A percentile compares a stretch with the other conserved stretches of the same genome.
These are phyloP conservation scores for Trebouxia sp. DNA, from an alignment of 139 green algal species.

Conservation along the genomic window DNA sequence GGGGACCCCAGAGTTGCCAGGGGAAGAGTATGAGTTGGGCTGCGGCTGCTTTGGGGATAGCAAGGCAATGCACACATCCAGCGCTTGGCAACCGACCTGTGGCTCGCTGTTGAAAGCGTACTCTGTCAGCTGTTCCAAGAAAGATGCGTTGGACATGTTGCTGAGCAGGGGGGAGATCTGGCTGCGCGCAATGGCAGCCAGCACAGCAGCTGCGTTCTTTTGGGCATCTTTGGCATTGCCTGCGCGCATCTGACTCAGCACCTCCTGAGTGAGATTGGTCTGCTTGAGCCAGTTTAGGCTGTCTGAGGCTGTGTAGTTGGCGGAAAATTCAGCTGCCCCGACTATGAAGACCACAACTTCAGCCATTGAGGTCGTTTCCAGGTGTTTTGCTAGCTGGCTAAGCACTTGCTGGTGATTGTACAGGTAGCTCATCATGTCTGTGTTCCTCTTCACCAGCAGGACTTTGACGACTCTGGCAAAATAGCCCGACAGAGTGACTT, in stretches of 20 bases:
- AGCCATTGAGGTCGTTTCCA: constrained; percentile 82
- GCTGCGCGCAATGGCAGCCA: constrained; percentile 60
- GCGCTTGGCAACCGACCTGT: constrained; percentile 53
- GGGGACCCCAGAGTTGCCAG: not conserved
- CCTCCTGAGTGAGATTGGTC: constrained; percentile 68
- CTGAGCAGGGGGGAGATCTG: constrained; percentile 70
- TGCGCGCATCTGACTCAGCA: constrained; percentile 63
- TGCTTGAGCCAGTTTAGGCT: constrained; percentile 73
- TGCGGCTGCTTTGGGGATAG: constrained; percentile 60
- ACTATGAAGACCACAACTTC: constrained; percentile 81
- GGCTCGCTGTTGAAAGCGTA: constrained; percentile 34
- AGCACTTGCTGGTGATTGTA: constrained; percentile 50
- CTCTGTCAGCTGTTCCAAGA: constrained; percentile 47
- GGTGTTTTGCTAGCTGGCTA: constrained; percentile 60
- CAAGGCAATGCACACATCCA: constrained; percentile 84
- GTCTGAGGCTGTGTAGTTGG: not conserved
- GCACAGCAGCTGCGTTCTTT: constrained; percentile 80
- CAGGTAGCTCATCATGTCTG: constrained; percentile 76
- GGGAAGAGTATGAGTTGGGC: not conserved
- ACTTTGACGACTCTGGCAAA: constrained; percentile 82
- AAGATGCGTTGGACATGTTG: constrained; percentile 52
- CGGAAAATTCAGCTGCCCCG: constrained; percentile 77
- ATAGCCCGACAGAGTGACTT: constrained; percentile 79
- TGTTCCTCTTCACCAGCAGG: constrained; percentile 62
- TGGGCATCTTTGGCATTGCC: constrained; percentile 56